A percentile compares a stretch with the other conserved stretches of the same genome.
phyloP scores from a whole-genome alignment of 306 rosid species.

The Cucurbita argyrosperma region DNA sequence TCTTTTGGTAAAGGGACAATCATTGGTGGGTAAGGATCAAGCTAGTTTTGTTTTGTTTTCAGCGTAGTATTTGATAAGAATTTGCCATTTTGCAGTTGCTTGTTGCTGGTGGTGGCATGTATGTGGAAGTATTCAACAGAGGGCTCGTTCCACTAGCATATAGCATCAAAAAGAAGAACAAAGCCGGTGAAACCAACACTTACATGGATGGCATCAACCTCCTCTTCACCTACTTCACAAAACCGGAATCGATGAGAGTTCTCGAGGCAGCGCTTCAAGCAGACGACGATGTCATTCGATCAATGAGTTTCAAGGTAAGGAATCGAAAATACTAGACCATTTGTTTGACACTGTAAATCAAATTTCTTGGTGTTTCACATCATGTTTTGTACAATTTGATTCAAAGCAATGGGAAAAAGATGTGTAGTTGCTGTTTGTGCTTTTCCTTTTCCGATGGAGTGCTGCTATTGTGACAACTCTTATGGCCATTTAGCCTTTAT shows the following conservation, averaged over 20 bases:
- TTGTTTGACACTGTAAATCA: not conserved
- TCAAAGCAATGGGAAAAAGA: conserved; percentile 6
- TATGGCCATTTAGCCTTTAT: not conserved
- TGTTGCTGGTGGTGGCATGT: conserved; percentile 99
- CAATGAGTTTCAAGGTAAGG: conserved; percentile 54
- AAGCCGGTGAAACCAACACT: conserved; percentile 70
- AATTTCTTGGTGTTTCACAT: not conserved
- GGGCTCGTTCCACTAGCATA: conserved; percentile 76
- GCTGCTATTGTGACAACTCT: conserved; percentile 2
- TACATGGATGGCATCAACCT: conserved; percentile 88
- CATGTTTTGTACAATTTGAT: not conserved
- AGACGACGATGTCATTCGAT: conserved; percentile 60
- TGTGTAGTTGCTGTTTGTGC: not conserved
- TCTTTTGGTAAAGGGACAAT: not conserved
- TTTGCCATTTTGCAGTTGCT: conserved; percentile 50
- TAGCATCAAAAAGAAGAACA: conserved; percentile 67
- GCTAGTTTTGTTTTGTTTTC: not conserved
- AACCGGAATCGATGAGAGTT: conserved; percentile 43
- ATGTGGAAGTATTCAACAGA: conserved; percentile 82
- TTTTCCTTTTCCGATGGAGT: not conserved
- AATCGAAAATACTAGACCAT: conserved; percentile 30
- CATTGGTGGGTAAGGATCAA: not conserved
- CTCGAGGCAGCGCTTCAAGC: conserved; percentile 41
- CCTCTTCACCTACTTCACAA: conserved; percentile 70
- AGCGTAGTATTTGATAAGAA: not conserved